phyloP scores from a whole-genome alignment of 805 yeast genomes.

The Monosporozyma aerobia region DNA sequence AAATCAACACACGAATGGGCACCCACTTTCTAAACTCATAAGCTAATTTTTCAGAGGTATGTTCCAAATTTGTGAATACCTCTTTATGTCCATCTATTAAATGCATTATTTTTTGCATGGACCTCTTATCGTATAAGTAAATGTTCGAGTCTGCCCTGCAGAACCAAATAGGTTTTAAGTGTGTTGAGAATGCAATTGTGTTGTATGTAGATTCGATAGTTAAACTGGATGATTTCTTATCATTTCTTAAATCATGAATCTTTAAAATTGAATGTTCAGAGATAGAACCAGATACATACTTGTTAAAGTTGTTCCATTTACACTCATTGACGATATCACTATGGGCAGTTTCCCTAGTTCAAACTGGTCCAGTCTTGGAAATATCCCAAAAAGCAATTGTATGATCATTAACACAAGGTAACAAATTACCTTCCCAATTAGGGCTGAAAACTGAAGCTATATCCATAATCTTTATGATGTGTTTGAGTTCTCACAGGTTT shows the following conservation, averaged over 20 bases:
- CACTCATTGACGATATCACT: conserved; percentile 64
- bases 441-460: conserved; percentile 66
- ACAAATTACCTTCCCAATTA: conserved; percentile 37
- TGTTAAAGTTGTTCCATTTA: conserved; percentile 54
- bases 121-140: conserved; percentile 55
- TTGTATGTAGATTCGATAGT: conserved; percentile 39
- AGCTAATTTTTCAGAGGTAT: no score
- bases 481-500: conserved; percentile 32
- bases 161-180: conserved; percentile 53
- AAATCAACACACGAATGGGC: no score
- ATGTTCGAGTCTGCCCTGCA: conserved; percentile 62
- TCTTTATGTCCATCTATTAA: conserved; percentile 76
- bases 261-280: conserved; percentile 57
- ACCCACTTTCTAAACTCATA: no score
- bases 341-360: conserved; percentile 32
- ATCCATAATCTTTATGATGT: conserved; percentile 61
- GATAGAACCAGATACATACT: conserved; percentile 54
- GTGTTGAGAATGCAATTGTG: conserved; percentile 56
- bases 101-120: conserved; percentile 43
- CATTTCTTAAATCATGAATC: conserved; percentile 45
- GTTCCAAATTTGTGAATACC: conserved; percentile 58
- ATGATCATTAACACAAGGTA: conserved; percentile 60
- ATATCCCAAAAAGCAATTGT: conserved; percentile 56
- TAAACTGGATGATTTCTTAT: conserved; percentile 10
- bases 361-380: conserved; percentile 9